These are phyloP conservation scores for Eucalyptus marginata DNA, from an alignment of 345 rosid genomes.

Conservation along the genomic window DNA sequence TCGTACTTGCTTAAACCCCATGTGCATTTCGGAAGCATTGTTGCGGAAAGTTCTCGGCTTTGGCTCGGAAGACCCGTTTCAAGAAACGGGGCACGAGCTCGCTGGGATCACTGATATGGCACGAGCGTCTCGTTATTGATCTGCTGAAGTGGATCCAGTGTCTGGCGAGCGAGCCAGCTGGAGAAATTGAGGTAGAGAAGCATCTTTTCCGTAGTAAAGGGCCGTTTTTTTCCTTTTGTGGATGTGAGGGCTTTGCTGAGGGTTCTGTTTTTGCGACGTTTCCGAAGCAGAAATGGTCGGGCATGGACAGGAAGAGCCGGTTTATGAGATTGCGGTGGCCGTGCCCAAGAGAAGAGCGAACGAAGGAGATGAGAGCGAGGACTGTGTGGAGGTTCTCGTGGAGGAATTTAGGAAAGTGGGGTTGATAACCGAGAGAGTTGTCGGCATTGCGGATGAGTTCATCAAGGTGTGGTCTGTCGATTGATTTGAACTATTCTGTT, in stretches of 20 bases:
- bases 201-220: neutral
- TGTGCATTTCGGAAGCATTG: neutral
- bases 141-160: neutral
- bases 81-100: neutral
- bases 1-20: neutral
- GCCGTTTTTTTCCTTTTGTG: neutral
- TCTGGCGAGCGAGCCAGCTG: neutral
- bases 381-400: slow-evolving; percentile 61
- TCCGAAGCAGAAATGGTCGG: slow-evolving; percentile 33
- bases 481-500: neutral
- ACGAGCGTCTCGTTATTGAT: neutral
- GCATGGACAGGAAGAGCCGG: slow-evolving; percentile 27
- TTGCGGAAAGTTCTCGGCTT: neutral
- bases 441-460: slow-evolving; percentile 71
- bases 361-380: slow-evolving; percentile 29
- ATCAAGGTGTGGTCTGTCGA: slow-evolving; percentile 35
- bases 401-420: slow-evolving; percentile 51
- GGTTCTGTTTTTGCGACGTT: neutral
- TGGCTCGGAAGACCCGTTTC: neutral
- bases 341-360: slow-evolving; percentile 38
- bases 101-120: neutral
- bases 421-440: slow-evolving; percentile 44
- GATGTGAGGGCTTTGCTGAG: neutral
- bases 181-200: neutral
- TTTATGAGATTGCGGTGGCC: slow-evolving; percentile 68